phyloP scores from a whole-genome alignment of 179 eudicot genomes.

The Drosera spatulata region DNA sequence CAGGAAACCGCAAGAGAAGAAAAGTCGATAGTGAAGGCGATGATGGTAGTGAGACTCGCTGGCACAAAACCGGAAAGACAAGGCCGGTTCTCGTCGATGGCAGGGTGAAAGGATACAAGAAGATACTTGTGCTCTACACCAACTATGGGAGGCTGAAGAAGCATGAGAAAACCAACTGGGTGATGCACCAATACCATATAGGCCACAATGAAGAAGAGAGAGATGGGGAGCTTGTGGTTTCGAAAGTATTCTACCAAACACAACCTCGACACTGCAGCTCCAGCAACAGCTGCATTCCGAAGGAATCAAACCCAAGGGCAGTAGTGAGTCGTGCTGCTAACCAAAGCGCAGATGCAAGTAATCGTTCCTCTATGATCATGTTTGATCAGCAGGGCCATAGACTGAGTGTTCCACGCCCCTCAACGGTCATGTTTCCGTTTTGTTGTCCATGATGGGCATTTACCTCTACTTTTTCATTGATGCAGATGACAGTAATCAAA shows the following conservation, averaged over 20 bases:
- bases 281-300: no score
- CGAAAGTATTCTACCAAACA: slow-evolving; percentile 88
- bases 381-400: slow-evolving; percentile 20
- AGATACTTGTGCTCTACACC: slow-evolving; percentile 85
- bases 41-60: slow-evolving; percentile 43
- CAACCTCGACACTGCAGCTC: slow-evolving; percentile 63
- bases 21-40: slow-evolving; percentile 48
- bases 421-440: slow-evolving; percentile 24
- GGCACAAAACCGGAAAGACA: slow-evolving; percentile 94
- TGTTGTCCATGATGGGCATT: slow-evolving; percentile 22
- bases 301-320: no score
- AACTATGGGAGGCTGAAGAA: slow-evolving; percentile 81
- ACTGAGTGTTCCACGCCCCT: slow-evolving; percentile 4
- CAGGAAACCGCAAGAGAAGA: slow-evolving; percentile 77
- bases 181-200: slow-evolving; percentile 90
- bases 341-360: slow-evolving; percentile 10
- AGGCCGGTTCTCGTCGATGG: slow-evolving; percentile 40
- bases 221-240: slow-evolving; percentile 75
- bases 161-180: slow-evolving; percentile 90
- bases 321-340: not conserved
- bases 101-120: slow-evolving; percentile 56
- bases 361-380: slow-evolving; percentile 20
- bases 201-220: slow-evolving; percentile 72
- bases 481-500: not conserved
- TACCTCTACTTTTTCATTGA: not conserved